Conservation (phyloP, 129 eudicot species). For the Escallonia rubra region DNA sequence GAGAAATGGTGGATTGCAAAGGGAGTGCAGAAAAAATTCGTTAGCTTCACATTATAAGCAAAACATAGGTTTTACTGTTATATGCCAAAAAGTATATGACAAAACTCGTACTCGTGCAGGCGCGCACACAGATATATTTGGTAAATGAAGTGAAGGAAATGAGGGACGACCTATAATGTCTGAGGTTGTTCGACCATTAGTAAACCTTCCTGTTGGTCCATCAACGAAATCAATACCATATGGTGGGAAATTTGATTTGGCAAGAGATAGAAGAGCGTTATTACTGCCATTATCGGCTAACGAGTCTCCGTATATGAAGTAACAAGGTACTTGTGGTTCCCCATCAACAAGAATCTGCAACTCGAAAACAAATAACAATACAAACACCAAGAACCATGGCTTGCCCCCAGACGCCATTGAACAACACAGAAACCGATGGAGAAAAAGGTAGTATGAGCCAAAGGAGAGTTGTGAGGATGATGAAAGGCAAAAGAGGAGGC, state of each 20-base stretch:
- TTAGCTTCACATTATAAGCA: no score
- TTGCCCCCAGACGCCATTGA: no score
- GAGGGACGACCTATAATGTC: slow-evolving; percentile 44
- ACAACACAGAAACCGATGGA: no score
- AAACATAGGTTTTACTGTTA: no score
- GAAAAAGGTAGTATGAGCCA: no score
- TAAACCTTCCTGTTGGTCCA: slow-evolving; percentile 64
- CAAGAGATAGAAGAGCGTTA: slow-evolving; percentile 41
- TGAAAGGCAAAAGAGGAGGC: no score
- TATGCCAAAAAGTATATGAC: no score
- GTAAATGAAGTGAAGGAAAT: not conserved
- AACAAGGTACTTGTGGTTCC: slow-evolving; percentile 38
- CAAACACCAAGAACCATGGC: not conserved
- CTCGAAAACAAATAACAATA: not conserved
- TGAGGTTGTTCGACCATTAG: slow-evolving; percentile 48
- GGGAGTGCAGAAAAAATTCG: no score
- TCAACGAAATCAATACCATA: slow-evolving; percentile 64
- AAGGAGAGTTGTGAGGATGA: no score
- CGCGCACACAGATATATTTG: no score
- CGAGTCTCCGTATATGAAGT: slow-evolving; percentile 71
- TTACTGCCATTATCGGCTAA: slow-evolving; percentile 66
- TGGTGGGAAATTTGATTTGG: slow-evolving; percentile 58
- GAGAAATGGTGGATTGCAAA: no score
- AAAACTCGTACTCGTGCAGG: no score
- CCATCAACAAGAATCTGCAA: not conserved